Base-by-base conservation (phyloP, 2,329 filamentous ascomycete genomes). In the Talaromyces sp. region DNA sequence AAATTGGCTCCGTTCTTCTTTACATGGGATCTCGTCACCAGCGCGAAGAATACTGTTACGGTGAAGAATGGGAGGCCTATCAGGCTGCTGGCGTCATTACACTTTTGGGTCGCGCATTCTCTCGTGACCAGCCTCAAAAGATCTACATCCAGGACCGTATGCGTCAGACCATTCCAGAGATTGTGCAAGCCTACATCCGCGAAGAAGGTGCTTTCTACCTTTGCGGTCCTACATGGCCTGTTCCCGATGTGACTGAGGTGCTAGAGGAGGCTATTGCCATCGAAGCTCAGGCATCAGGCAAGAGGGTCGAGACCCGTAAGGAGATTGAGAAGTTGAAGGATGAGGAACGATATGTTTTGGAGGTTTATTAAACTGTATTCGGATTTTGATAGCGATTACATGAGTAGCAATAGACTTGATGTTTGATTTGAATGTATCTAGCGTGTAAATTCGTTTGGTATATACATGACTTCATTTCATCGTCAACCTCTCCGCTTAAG, bases 111-210 rank as follows among this genome's bases (percentile, higher is more conserved):
- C 88, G 92, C 61, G 95, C 95, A 50, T 99, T 99, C 85, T 96
- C 92, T 66, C 90, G 95, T 76, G 95, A 99, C 77, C 95, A 99
- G 85, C 90, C 92, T 17, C 86, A 97, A 83, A 99, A 99, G 88
- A 97, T 99, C 70, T 99, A 99, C 81, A 99, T 99, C 75, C 95
- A 99, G 83, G 95, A 99, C 78, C 88, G 93, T 70, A 99, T 99
- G 95, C 86, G 95, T 65, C 86, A 98, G 85, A 92, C 90, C 0
- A 81, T 98, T 66, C 81, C 83, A 52, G 89, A 95, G 68, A 96
- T 99, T 69, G 85, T 92, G 66, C 83, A 93, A 79, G 90, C 93
- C 0, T 98, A 98, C 78, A 87, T 97, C 69, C 83, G 89, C 73
- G 87, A 97, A 70, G 90, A 95, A 72, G 95, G 95, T 64, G 89